phyloP scores from a whole-genome alignment of 306 rosid genomes.

The Quercus suber region DNA sequence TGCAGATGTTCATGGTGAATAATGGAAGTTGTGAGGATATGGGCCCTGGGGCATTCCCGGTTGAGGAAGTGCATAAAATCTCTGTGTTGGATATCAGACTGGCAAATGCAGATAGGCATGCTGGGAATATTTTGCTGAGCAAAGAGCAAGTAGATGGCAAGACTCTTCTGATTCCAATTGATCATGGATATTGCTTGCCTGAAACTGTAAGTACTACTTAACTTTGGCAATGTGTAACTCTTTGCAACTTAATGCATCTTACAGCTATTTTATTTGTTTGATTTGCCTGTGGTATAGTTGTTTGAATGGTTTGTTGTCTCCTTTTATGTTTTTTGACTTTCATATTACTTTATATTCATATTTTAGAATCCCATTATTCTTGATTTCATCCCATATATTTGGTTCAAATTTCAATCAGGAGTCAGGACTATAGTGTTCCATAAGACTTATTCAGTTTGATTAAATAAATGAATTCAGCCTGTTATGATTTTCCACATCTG shows the following conservation, averaged over 20 bases:
- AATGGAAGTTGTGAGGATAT: slow-evolving; percentile 92
- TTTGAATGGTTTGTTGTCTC: neutral
- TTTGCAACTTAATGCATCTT: slow-evolving; percentile 6
- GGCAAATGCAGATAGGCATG: slow-evolving; percentile 94
- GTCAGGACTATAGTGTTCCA: neutral
- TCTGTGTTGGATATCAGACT: slow-evolving; percentile 78
- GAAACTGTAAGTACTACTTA: slow-evolving; percentile 55
- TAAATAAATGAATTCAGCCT: neutral
- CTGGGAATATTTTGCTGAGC: slow-evolving; percentile 76
- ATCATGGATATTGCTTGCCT: slow-evolving; percentile 98
- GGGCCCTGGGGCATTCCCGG: slow-evolving; percentile 80
- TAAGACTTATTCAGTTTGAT: neutral
- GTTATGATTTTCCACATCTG: neutral
- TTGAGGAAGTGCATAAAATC: slow-evolving; percentile 85
- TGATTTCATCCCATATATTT: neutral
- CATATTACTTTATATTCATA: neutral
- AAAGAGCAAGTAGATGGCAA: slow-evolving; percentile 50
- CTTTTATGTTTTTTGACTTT: neutral
- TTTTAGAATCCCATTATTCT: slow-evolving; percentile 1
- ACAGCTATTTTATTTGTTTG: neutral
- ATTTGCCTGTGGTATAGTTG: neutral
- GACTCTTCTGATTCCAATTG: slow-evolving; percentile 77
- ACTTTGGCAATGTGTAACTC: slow-evolving; percentile 4
- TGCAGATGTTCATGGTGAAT: slow-evolving; percentile 87
- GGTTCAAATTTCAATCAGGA: slow-evolving; percentile 6